Conservation (phyloP, 306 rosid genomes). For the Lupinus albus region DNA sequence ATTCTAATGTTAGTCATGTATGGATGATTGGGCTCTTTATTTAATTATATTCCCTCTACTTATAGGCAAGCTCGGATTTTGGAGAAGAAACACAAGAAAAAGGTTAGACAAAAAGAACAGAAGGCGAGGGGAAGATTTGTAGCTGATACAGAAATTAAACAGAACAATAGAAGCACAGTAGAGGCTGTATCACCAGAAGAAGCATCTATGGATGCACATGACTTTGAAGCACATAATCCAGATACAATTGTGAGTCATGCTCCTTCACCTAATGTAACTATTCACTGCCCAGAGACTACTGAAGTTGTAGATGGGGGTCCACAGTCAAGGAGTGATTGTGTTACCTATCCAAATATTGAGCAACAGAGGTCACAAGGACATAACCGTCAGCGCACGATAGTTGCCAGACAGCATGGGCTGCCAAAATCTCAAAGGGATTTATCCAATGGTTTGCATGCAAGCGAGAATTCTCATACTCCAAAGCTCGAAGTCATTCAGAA, state of each 20-base stretch:
- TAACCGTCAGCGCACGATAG: slow-evolving; percentile 41
- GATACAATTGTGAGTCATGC: slow-evolving; percentile 45
- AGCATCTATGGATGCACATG: slow-evolving; percentile 49
- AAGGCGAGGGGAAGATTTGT: slow-evolving; percentile 60
- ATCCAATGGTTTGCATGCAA: slow-evolving; percentile 51
- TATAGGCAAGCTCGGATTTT: slow-evolving; percentile 74
- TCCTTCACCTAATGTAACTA: slow-evolving; percentile 43
- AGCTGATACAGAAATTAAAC: slow-evolving; percentile 51
- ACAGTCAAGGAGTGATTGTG: slow-evolving; percentile 45
- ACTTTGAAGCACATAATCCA: slow-evolving; percentile 41
- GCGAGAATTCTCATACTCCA: slow-evolving; percentile 55
- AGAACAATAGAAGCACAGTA: slow-evolving; percentile 44
- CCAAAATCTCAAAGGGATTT: slow-evolving; percentile 62
- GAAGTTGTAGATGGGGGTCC: slow-evolving; percentile 53
- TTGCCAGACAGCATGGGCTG: slow-evolving; percentile 53
- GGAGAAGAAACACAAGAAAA: slow-evolving; percentile 84
- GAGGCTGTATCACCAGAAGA: slow-evolving; percentile 50
- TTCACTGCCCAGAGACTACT: slow-evolving; percentile 42
- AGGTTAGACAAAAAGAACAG: slow-evolving; percentile 84
- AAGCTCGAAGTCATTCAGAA: slow-evolving; percentile 61
- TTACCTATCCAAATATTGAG: slow-evolving; percentile 56
- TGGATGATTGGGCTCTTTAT: slow-evolving; percentile 27
- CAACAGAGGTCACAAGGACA: slow-evolving; percentile 45
- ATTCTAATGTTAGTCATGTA: too few species aligned
- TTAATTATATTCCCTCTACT: slow-evolving; percentile 34